A percentile compares a stretch with the other conserved stretches of the same genome.
Conservation (phyloP, 805 yeast species). For the Candida incommunis region DNA sequence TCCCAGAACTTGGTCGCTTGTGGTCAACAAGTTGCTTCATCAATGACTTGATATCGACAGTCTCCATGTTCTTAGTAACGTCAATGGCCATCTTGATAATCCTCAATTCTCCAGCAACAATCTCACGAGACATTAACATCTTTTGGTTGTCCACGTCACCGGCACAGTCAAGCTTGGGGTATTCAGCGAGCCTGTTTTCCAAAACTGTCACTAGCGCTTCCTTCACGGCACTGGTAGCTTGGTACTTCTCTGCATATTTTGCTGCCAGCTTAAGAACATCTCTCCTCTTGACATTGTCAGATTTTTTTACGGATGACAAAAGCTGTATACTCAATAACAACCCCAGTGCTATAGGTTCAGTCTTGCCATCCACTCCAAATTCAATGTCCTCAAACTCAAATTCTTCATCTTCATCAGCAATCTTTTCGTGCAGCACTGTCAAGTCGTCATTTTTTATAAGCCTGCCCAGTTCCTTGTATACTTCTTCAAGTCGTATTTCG, state of each 20-base stretch:
- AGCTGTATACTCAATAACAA: slow-evolving; percentile 4
- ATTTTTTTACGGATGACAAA: neutral
- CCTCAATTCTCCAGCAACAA: neutral
- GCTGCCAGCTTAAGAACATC: slow-evolving; percentile 2
- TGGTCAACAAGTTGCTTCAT: neutral
- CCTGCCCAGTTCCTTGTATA: slow-evolving; percentile 26
- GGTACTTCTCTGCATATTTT: slow-evolving; percentile 4
- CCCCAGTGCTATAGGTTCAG: slow-evolving; percentile 7
- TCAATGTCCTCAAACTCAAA: slow-evolving; percentile 11
- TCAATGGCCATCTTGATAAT: neutral
- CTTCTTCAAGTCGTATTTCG: slow-evolving; percentile 41
- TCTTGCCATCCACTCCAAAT: slow-evolving; percentile 11
- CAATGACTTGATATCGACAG: neutral
- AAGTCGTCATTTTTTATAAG: slow-evolving; percentile 8
- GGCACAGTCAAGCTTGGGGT: slow-evolving; percentile 6
- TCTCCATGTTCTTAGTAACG: neutral
- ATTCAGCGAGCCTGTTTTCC: slow-evolving; percentile 9
- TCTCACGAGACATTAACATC: neutral
- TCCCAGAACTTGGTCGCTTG: neutral
- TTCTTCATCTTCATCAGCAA: slow-evolving; percentile 8
- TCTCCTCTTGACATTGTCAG: slow-evolving; percentile 1
- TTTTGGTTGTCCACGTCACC: neutral
- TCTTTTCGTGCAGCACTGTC: neutral
- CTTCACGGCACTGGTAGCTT: slow-evolving; percentile 6
- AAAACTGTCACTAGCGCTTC: slow-evolving; percentile 7